A percentile compares a stretch with the other conserved stretches of the same genome.
Evolutionary conservation across 1,139 yeast species (phyloP).

Genomic region (Pichia sp.): DNA sequence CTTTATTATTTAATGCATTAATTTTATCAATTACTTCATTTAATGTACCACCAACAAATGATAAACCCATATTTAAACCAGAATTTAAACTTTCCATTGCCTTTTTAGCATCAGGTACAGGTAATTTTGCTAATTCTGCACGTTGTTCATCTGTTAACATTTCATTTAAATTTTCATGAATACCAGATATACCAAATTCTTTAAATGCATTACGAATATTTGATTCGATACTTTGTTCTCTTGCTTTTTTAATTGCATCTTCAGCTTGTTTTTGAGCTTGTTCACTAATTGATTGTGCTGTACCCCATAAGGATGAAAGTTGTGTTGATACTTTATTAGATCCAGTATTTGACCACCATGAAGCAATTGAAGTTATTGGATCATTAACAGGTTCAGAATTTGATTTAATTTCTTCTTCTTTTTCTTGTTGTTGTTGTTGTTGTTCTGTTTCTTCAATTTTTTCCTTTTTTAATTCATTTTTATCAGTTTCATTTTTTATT

Average conservation of each 20-base stretch:
- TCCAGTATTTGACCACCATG: constrained; percentile 81
- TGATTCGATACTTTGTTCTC: constrained; percentile 32
- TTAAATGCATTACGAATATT: constrained; percentile 28
- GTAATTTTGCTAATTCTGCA: constrained; percentile 22
- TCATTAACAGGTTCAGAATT: constrained; percentile 37
- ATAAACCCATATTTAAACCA: constrained; percentile 28
- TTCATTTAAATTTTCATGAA: constrained; percentile 26
- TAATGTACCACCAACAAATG: constrained; percentile 36
- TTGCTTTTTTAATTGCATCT: constrained; percentile 36
- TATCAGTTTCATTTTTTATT: too few relatives aligned
- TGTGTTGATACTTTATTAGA: constrained; percentile 65
- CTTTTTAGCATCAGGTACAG: constrained; percentile 27
- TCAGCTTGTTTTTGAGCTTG: too few relatives aligned
- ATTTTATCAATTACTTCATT: constrained; percentile 45
- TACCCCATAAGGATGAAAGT: constrained; percentile 64
- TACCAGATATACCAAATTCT: constrained; percentile 30
- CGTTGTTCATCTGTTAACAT: constrained; percentile 25
- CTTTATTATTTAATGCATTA: constrained; percentile 41
- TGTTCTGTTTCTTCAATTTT: too few relatives aligned
- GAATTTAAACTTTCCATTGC: constrained; percentile 19
- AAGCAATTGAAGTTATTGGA: constrained; percentile 64
- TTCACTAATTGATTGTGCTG: constrained; percentile 32
- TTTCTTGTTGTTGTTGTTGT: too few relatives aligned
- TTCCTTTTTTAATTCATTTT: too few relatives aligned
- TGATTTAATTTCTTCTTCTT: too few relatives aligned